Conservation (phyloP, 805 yeast genomes). For the Candida nemodendra region DNA sequence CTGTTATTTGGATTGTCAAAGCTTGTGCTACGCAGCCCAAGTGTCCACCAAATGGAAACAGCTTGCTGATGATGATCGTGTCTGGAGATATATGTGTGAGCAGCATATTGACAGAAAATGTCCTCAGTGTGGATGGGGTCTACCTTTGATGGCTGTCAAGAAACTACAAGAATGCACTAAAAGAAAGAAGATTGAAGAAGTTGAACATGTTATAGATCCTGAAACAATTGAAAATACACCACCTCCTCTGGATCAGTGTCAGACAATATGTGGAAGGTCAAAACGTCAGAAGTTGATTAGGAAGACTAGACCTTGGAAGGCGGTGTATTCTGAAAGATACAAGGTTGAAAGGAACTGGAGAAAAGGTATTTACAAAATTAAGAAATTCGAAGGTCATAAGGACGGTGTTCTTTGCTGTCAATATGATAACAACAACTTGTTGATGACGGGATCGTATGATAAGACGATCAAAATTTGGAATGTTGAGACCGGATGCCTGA, state of each 20-base stretch:
- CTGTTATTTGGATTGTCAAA: slow-evolving; percentile 86
- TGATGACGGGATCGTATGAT: slow-evolving; percentile 93
- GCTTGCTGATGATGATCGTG: slow-evolving; percentile 93
- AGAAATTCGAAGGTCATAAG: slow-evolving; percentile 73
- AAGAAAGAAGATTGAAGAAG: slow-evolving; percentile 27
- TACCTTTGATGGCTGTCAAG: slow-evolving; percentile 90
- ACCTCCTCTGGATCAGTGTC: slow-evolving; percentile 24
- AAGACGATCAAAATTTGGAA: slow-evolving; percentile 93
- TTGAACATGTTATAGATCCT: slow-evolving; percentile 12
- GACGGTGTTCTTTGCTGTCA: slow-evolving; percentile 89
- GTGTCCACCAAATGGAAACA: slow-evolving; percentile 85
- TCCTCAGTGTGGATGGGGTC: slow-evolving; percentile 98
- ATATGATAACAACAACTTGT: slow-evolving; percentile 67
- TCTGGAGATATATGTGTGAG: slow-evolving; percentile 98
- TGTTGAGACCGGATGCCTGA: slow-evolving; percentile 69
- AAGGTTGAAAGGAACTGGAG: slow-evolving; percentile 95
- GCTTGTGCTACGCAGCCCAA: slow-evolving; percentile 92
- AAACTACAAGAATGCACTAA: slow-evolving; percentile 36
- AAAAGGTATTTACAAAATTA: slow-evolving; percentile 65
- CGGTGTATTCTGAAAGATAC: slow-evolving; percentile 86
- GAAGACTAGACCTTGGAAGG: slow-evolving; percentile 88
- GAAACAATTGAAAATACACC: slow-evolving; percentile 20
- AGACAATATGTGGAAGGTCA: slow-evolving; percentile 8
- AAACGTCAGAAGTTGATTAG: slow-evolving; percentile 21
- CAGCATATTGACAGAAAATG: slow-evolving; percentile 97